phyloP scores from a whole-genome alignment of 768 basidiomycete species.

The Macrocybe gigantea region DNA sequence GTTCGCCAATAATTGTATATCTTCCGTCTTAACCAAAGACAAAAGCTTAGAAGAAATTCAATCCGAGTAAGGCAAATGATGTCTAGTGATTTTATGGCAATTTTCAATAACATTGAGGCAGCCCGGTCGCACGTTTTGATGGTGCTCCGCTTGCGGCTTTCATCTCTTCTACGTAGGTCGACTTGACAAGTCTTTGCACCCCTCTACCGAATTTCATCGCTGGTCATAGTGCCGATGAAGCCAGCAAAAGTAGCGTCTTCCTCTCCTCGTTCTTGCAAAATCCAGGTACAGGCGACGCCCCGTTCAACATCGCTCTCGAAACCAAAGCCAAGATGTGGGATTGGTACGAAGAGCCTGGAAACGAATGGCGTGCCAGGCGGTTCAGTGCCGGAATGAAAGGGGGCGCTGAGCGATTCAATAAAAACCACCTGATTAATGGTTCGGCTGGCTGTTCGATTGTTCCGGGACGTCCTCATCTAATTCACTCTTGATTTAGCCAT shows the following conservation, averaged over 20 bases:
- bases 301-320: constrained; percentile 20
- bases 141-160: constrained; percentile 12
- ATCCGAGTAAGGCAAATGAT: constrained; percentile 16
- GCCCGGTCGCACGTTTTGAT: constrained; percentile 13
- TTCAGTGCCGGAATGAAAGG: constrained; percentile 22
- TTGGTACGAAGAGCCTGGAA: constrained; percentile 25
- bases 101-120: not conserved
- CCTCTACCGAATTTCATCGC: not conserved
- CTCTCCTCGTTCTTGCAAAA: constrained; percentile 14
- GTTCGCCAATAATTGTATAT: constrained; percentile 19
- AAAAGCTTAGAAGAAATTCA: constrained; percentile 20
- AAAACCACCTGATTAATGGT: constrained; percentile 15
- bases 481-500: constrained; percentile 10
- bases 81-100: not conserved
- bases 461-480: not conserved
- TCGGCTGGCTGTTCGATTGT: not conserved
- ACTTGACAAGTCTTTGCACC: not conserved
- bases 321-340: constrained; percentile 19
- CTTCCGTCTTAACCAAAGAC: constrained; percentile 21
- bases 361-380: constrained; percentile 17
- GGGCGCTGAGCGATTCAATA: constrained; percentile 13
- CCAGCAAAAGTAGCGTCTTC: constrained; percentile 9
- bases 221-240: constrained; percentile 16
- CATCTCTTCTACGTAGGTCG: constrained; percentile 9
- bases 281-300: constrained; percentile 9